phyloP scores from a whole-genome alignment of 371 early-diverging fungal genomes.

The Mucor ambiguus region DNA sequence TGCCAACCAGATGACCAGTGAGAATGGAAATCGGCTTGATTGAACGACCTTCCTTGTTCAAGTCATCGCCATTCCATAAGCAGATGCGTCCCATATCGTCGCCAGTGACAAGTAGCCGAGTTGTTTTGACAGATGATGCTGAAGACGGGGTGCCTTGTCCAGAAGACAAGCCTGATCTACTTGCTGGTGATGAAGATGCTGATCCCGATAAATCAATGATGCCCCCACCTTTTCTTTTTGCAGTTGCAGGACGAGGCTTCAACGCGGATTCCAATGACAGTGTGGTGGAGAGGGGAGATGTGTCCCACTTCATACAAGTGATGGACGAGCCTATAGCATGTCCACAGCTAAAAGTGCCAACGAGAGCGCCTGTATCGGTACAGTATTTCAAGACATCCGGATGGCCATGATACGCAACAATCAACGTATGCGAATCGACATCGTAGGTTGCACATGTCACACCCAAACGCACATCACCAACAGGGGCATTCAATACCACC shows the following conservation, averaged over 20 bases:
- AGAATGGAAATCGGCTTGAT: conserved; percentile 30
- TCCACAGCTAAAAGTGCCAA: conserved; percentile 31
- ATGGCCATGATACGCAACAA: conserved; percentile 34
- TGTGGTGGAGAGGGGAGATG: neutral
- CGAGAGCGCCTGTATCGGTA: conserved; percentile 27
- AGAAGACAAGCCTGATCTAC: neutral
- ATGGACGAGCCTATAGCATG: conserved; percentile 29
- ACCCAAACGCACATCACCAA: neutral
- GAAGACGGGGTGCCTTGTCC: conserved; percentile 4
- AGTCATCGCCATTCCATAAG: conserved; percentile 44
- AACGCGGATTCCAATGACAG: conserved; percentile 27
- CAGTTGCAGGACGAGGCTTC: conserved; percentile 13
- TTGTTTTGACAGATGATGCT: conserved; percentile 11
- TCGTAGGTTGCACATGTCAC: conserved; percentile 39
- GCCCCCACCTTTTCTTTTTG: neutral
- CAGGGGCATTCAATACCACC: conserved; percentile 22
- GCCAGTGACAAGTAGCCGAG: conserved; percentile 50
- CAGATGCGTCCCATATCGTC: conserved; percentile 47
- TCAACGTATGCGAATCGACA: conserved; percentile 16
- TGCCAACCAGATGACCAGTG: conserved; percentile 36
- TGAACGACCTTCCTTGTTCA: conserved; percentile 6
- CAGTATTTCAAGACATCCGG: conserved; percentile 32
- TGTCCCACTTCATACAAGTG: conserved; percentile 50
- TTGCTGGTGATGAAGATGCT: conserved; percentile 2
- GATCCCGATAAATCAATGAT: conserved; percentile 14